Evolutionary conservation across 2,329 filamentous ascomycete genomes (phyloP), one percentile per base, ranked within the genome.

Genomic region (Periconia sp.): DNA sequence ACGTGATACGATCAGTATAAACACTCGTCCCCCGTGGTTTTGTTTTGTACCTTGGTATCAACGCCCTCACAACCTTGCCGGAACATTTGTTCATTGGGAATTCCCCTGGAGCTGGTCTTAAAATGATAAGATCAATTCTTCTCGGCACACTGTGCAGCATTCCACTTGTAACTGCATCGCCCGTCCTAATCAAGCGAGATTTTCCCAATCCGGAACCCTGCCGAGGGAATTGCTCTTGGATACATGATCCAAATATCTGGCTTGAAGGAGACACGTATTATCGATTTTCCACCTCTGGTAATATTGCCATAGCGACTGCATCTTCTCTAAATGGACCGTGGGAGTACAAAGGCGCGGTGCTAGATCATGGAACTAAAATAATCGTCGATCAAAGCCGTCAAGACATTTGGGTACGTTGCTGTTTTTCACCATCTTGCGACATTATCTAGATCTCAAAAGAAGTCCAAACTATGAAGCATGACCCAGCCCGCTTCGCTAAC

Each of bases 221-320:
- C 52, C 52, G 52, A 4, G 73, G 73, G 5, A 60, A 59, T 23
- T 74, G 69, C 50, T 61, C 56, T 11, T 68, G 69, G 42, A 60
- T 71, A 1, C 75, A 78, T 36, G 77, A 80, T 42, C 76, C 77
- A 1, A 61, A 64, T 5, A 51, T 79, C 21, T 71, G 77, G 47
- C 65, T 63, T 8, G 68, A 75, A 39, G 72, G 78, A 41, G 69
- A 71, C 1, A 71, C 48, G 1, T 80, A 78, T 52, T 79, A 74
- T 56, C 72, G 76, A 4, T 80, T 80, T 48, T 74, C 75, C 1
- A 79, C 77, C 0, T 72, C 72, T 10, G 71, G 73, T 6, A 67
- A 72, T 22, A 75, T 80, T 24, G 67, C 71, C 2, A 71, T 78
- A 34, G 71, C 73, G 5, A 75, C 72, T 9, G 67, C 77, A 1